Evolutionary conservation across 2,329 filamentous ascomycete genomes (phyloP).

Genomic region (Cytospora schulzeri): DNA sequence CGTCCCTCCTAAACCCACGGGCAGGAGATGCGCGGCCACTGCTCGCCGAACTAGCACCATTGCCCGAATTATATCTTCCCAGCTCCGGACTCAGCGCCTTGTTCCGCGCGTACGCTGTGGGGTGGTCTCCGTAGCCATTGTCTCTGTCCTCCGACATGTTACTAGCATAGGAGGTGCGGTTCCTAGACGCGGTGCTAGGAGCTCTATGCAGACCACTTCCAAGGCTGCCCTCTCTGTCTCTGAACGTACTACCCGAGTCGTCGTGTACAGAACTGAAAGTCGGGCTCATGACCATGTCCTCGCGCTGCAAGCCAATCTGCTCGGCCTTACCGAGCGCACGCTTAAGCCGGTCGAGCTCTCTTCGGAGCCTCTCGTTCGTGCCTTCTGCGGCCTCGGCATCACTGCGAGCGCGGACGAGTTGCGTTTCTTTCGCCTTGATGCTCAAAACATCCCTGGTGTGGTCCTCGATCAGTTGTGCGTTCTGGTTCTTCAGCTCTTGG

Average conservation of each 20-base stretch:
- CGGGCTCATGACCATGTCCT: constrained; percentile 23
- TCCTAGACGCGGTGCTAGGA: constrained; percentile 38
- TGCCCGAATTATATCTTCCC: constrained; percentile 37
- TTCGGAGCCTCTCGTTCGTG: constrained; percentile 77
- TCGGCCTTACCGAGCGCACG: constrained; percentile 72
- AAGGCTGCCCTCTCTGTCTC: constrained; percentile 20
- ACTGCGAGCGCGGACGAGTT: constrained; percentile 86
- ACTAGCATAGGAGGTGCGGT: constrained; percentile 65
- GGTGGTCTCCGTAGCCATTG: constrained; percentile 45
- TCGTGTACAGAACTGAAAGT: constrained; percentile 55
- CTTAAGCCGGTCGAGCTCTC: constrained; percentile 92
- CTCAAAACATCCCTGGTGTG: constrained; percentile 93
- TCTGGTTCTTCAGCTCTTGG: constrained; percentile 93
- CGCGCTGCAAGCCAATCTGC: constrained; percentile 41
- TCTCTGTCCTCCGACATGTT: constrained; percentile 77
- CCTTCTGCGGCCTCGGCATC: constrained; percentile 89
- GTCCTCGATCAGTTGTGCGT: constrained; percentile 94
- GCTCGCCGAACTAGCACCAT: constrained; percentile 51
- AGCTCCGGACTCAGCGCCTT: constrained; percentile 59
- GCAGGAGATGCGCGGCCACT: constrained; percentile 64
- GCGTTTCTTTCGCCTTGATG: constrained; percentile 98
- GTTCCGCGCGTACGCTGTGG: constrained; percentile 45
- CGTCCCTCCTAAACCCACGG: constrained; percentile 50
- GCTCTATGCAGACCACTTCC: constrained; percentile 20
- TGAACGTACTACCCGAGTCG: constrained; percentile 50